Evolutionary conservation across 148 eudicot genomes (phyloP).

Genomic region (Amaranthus cruentus): DNA sequence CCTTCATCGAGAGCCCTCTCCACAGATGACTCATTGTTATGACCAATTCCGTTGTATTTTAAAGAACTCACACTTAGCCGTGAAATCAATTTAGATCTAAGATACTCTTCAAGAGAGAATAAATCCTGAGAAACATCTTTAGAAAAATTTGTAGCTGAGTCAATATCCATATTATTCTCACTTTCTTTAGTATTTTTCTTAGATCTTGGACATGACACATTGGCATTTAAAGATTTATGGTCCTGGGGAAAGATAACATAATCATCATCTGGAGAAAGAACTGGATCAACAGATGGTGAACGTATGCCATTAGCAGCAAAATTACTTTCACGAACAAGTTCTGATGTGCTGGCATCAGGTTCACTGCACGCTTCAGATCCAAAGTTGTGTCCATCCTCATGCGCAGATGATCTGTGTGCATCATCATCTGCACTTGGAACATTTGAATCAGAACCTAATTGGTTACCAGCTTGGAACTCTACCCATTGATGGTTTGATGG

Average conservation of each 20-base stretch:
- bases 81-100: conserved; percentile 66
- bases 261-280: conserved; percentile 43
- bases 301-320: conserved; percentile 27
- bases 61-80: conserved; percentile 36
- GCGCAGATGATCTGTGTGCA: conserved; percentile 28
- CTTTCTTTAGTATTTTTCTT: conserved; percentile 22
- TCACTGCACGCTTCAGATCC: conserved; percentile 50
- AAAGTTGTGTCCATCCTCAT: conserved; percentile 34
- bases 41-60: conserved; percentile 25
- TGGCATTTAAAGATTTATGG: conserved; percentile 25
- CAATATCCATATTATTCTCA: conserved; percentile 23
- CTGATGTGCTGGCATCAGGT: conserved; percentile 56
- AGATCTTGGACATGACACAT: conserved; percentile 20
- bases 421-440: conserved; percentile 37
- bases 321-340: conserved; percentile 31
- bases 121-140: conserved; percentile 43
- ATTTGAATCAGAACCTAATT: conserved; percentile 30
- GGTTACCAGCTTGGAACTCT: conserved; percentile 34
- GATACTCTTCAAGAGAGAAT: conserved; percentile 57
- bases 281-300: conserved; percentile 39
- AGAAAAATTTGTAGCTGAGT: conserved; percentile 19
- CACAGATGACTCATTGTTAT: conserved; percentile 25
- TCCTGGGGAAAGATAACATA: conserved; percentile 33
- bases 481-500: conserved; percentile 36
- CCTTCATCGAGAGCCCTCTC: conserved; percentile 27